These are phyloP conservation scores for Neonectria magnoliae DNA, from an alignment of 2,329 filamentous ascomycete species.

Conservation along the genomic window DNA sequence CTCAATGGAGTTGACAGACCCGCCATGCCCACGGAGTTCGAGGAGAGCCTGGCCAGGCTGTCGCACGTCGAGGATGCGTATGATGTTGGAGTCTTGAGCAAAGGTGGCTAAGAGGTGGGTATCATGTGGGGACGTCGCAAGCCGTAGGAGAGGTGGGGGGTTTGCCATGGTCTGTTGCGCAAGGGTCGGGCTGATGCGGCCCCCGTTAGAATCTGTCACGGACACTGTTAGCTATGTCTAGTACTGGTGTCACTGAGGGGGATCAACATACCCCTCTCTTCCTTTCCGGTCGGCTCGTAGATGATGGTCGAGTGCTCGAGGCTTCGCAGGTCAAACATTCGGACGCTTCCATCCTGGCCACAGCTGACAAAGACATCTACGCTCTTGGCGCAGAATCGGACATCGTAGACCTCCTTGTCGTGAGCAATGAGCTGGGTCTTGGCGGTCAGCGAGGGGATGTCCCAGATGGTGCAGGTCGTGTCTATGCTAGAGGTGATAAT, in stretches of 20 bases:
- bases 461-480: slow-evolving; percentile 99
- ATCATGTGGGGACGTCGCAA: slow-evolving; percentile 94
- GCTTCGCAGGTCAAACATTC: slow-evolving; percentile 98
- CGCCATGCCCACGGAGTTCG: slow-evolving; percentile 88
- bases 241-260: neutral
- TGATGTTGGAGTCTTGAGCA: slow-evolving; percentile 88
- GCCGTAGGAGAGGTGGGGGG: slow-evolving; percentile 79
- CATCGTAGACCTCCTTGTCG: slow-evolving; percentile 98
- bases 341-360: slow-evolving; percentile 94
- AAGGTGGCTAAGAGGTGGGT: slow-evolving; percentile 97
- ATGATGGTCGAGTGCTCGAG: slow-evolving; percentile 99
- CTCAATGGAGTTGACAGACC: slow-evolving; percentile 90
- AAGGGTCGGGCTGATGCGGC: slow-evolving; percentile 77
- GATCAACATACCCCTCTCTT: slow-evolving; percentile 68
- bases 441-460: slow-evolving; percentile 95
- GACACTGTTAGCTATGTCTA: slow-evolving; percentile 31
- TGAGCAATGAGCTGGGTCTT: slow-evolving; percentile 99
- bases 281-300: slow-evolving; percentile 94
- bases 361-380: slow-evolving; percentile 99
- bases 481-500: slow-evolving; percentile 99
- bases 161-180: slow-evolving; percentile 81
- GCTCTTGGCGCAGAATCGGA: slow-evolving; percentile 96
- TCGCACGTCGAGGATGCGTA: slow-evolving; percentile 94
- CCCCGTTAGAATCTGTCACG: slow-evolving; percentile 62
- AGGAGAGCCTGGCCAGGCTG: slow-evolving; percentile 95